Evolutionary conservation across 805 yeast genomes (phyloP).

Genomic region (Cyberlindnera galapagoensis): DNA sequence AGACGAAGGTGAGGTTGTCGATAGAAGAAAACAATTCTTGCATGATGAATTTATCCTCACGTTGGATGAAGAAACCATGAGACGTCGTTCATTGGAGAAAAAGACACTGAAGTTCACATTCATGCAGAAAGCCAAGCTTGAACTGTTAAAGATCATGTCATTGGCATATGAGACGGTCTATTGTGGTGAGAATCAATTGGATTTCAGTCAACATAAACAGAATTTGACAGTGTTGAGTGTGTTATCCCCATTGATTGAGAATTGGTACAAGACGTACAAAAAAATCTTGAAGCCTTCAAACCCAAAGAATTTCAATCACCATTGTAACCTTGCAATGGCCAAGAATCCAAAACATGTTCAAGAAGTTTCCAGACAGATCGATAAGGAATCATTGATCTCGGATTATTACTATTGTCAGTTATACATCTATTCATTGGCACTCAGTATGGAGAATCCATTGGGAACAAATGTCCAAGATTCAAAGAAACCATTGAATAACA

Average conservation of each 20-base stretch:
- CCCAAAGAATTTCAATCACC: constrained; percentile 31
- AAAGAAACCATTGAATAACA: constrained; percentile 22
- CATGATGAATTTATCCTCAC: constrained; percentile 27
- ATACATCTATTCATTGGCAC: constrained; percentile 78
- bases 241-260: constrained; percentile 67
- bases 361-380: constrained; percentile 36
- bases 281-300: constrained; percentile 45
- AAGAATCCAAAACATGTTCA: constrained; percentile 26
- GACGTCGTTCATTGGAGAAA: constrained; percentile 20
- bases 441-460: constrained; percentile 41
- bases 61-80: constrained; percentile 24
- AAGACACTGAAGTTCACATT: constrained; percentile 45
- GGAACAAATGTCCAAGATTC: constrained; percentile 11
- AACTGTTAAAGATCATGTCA: constrained; percentile 68
- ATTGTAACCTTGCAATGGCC: constrained; percentile 21
- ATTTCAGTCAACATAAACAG: constrained; percentile 48
- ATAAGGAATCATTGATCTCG: constrained; percentile 65
- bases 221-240: constrained; percentile 67
- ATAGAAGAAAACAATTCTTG: constrained; percentile 19
- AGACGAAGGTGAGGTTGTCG: constrained; percentile 23
- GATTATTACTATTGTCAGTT: constrained; percentile 82
- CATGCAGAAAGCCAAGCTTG: constrained; percentile 72
- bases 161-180: constrained; percentile 82
- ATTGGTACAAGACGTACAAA: constrained; percentile 67
- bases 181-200: constrained; percentile 48